phyloP scores from a whole-genome alignment of 129 eudicot species.

The Helichrysum umbraculigerum region DNA sequence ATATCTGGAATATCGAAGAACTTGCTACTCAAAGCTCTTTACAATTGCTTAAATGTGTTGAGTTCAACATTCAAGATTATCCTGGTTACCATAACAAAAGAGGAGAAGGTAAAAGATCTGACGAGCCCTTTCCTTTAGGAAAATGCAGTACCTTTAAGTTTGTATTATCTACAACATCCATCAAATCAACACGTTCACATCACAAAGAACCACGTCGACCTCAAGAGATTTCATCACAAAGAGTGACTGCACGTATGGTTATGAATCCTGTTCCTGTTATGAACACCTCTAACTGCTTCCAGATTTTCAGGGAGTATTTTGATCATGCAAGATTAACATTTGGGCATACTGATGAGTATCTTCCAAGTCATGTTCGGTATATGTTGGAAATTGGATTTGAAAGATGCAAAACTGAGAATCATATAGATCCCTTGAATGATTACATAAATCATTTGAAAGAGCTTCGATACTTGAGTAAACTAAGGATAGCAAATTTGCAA shows the following conservation, averaged over 20 bases:
- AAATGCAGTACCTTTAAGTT: conserved; percentile 57
- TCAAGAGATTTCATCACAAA: conserved; percentile 1
- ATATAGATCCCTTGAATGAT: conserved; percentile 24
- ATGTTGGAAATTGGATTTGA: conserved; percentile 35
- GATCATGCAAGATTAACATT: conserved; percentile 33
- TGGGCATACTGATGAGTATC: conserved; percentile 23
- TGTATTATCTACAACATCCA: conserved; percentile 5
- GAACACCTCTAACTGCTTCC: conserved; percentile 20
- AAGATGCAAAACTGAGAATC: conserved; percentile 32
- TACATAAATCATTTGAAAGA: conserved; percentile 42
- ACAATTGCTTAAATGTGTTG: conserved; percentile 29
- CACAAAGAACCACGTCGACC: background rate
- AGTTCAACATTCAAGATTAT: conserved; percentile 50
- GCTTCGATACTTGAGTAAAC: conserved; percentile 33
- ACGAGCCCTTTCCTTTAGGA: conserved; percentile 53
- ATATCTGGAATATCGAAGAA: conserved; percentile 55
- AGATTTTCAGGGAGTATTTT: conserved; percentile 43
- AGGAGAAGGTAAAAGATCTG: conserved; percentile 49
- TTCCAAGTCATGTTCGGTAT: background rate
- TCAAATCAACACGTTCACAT: background rate
- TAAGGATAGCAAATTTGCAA: conserved; percentile 23
- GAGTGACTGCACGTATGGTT: background rate
- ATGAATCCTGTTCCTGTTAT: background rate
- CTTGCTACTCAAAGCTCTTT: conserved; percentile 45
- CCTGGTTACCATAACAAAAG: conserved; percentile 74